These are phyloP conservation scores for Amylocystis lapponica DNA, from an alignment of 768 basidiomycete genomes.

Conservation along the genomic window DNA sequence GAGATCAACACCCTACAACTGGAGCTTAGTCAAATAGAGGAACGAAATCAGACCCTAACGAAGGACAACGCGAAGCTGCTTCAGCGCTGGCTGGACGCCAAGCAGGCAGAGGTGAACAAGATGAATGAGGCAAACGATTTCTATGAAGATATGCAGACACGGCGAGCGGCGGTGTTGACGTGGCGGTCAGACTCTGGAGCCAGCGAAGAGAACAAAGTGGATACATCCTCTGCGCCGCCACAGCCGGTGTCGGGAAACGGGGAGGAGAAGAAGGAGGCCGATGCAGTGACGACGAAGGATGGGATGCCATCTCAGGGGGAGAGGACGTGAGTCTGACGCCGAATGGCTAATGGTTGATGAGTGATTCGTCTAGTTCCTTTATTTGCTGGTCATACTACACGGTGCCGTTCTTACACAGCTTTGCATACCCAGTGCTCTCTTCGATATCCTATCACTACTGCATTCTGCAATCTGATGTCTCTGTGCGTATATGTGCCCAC, in stretches of 20 bases:
- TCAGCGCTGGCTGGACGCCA: constrained; percentile 95
- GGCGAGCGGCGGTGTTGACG: constrained; percentile 54
- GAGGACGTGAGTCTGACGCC: constrained; percentile 77
- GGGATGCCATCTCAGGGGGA: constrained; percentile 64
- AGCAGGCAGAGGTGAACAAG: constrained; percentile 86
- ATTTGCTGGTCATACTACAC: constrained; percentile 1
- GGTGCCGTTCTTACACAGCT: constrained; percentile 5
- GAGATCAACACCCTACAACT: constrained; percentile 90
- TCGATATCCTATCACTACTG: constrained; percentile 17
- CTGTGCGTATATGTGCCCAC: too few relatives aligned
- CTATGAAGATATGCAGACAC: constrained; percentile 82
- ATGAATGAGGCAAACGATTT: constrained; percentile 94
- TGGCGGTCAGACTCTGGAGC: constrained; percentile 39
- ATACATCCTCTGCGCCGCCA: constrained; percentile 21
- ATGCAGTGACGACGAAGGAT: constrained; percentile 54
- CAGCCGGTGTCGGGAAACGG: constrained; percentile 66
- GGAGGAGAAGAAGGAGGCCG: constrained; percentile 44
- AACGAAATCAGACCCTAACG: constrained; percentile 79
- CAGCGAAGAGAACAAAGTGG: constrained; percentile 16
- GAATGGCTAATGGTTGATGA: constrained; percentile 81
- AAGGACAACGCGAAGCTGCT: constrained; percentile 94
- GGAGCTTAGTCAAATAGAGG: constrained; percentile 85
- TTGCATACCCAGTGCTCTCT: constrained; percentile 20
- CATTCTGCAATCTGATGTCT: not conserved
- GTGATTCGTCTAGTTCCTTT: constrained; percentile 15